A percentile compares a stretch with the other conserved stretches of the same genome.
Conservation (phyloP, 73 alveolate genomes). For the Paramecium octaurelia region DNA sequence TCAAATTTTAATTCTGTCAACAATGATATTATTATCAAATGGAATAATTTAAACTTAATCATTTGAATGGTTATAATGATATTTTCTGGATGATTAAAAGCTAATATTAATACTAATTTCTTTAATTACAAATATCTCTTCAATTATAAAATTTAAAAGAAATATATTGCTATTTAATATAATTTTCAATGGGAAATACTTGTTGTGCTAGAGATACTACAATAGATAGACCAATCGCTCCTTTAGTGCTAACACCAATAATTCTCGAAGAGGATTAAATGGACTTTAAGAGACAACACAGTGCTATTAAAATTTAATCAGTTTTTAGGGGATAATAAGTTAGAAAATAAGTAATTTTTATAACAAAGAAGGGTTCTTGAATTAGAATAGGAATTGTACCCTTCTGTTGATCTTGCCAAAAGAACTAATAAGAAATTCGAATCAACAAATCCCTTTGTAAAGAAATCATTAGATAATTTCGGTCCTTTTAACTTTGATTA, state of each 20-base stretch:
- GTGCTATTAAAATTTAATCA: background rate
- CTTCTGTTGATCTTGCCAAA: background rate
- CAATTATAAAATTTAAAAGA: background rate
- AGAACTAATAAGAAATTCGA: background rate
- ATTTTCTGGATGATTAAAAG: too few species aligned
- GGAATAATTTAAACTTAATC: too few species aligned
- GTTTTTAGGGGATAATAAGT: background rate
- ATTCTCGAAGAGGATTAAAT: background rate
- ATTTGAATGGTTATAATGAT: background rate
- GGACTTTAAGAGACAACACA: background rate
- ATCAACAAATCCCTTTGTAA: background rate
- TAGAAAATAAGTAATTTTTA: background rate
- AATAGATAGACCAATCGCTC: background rate
- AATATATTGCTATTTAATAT: background rate
- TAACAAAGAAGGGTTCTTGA: background rate
- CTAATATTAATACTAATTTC: background rate
- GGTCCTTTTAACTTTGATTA: conserved; percentile 13
- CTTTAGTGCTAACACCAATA: background rate
- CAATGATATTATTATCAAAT: too few species aligned
- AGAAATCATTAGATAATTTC: background rate
- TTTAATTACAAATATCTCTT: background rate
- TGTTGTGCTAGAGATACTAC: background rate
- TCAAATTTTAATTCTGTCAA: too few species aligned
- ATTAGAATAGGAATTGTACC: background rate
- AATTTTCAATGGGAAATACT: background rate